Evolutionary conservation across 768 basidiomycete genomes (phyloP), one percentile per base, ranked within the genome.

Genomic region (Agaricus sinodeliciosus): DNA sequence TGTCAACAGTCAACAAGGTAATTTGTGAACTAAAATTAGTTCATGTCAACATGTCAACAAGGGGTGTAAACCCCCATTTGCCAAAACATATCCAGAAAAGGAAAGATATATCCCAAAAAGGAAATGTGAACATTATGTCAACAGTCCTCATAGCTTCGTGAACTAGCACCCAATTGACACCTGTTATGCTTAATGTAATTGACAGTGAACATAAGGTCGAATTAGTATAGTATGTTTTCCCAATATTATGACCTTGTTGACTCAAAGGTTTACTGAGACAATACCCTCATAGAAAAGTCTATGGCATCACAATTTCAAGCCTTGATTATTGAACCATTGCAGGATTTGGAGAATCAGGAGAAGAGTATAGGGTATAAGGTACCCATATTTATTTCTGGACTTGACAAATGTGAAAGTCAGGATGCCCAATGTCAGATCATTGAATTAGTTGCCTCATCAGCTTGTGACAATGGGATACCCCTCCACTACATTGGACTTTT

Each of bases 401-500:
- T 44, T 1, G 50, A 51, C 25, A 41, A 51, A 41, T 51, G 50
- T n/a, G 31, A 36, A 8, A 28, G 35, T 25, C 13, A 11, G 7
- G 19, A 25, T 9, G 50, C 43, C 2, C 50, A 51, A 16, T 44
- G 50, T 15, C n/a, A 35, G 35, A 49, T 49, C 34, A 45, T 45
- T 7, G 34, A 50, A 27, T 22, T 55, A 3, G 27, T 55, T 27
- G 48, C 48, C n/a, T 9, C 12, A 4, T 18, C 31, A 35, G 31
- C 43, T 19, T 28, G 25, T 1, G 12, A 45, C 3, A 18, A 12
- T 7, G 7, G 19, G 11, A 22, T 28, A 1, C 43, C 43, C 18
- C 16, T 45, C 34, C 43, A n/a, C n/a, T n/a, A n/a, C n/a, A 34
- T 31, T 51, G 50, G 50, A 12, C 34, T 1, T 51, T 51, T 25